phyloP scores from a whole-genome alignment of 2,329 filamentous ascomycete species.

The Sarocladium brachiariae region DNA sequence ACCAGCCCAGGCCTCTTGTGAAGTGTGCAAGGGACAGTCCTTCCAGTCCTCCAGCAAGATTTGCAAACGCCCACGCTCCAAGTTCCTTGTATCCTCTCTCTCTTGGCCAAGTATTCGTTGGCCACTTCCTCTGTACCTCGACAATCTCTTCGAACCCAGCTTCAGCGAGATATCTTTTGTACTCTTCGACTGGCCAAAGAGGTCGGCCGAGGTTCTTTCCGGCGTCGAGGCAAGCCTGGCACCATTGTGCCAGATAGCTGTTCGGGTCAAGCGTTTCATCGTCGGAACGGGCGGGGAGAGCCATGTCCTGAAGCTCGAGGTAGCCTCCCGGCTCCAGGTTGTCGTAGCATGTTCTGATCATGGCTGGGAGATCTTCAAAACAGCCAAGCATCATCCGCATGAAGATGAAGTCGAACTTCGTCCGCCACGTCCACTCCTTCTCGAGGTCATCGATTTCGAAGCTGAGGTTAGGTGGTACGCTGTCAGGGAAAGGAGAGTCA shows the following conservation, averaged over 20 bases:
- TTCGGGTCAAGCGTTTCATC: slow-evolving; percentile 16
- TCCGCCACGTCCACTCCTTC: slow-evolving; percentile 17
- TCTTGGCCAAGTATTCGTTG: slow-evolving; percentile 42
- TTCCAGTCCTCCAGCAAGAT: slow-evolving; percentile 19
- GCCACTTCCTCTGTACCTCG: slow-evolving; percentile 39
- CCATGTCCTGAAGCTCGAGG: slow-evolving; percentile 18
- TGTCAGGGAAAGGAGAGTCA: too few relatives aligned
- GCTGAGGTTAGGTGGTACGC: slow-evolving; percentile 17
- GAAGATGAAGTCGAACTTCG: slow-evolving; percentile 20
- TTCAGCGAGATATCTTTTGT: slow-evolving; percentile 30
- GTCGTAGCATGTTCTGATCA: slow-evolving; percentile 17
- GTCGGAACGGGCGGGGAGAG: slow-evolving; percentile 11
- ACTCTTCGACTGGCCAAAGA: slow-evolving; percentile 16
- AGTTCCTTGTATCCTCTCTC: slow-evolving; percentile 43
- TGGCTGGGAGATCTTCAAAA: slow-evolving; percentile 15
- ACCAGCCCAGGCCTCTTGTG: slow-evolving; percentile 21
- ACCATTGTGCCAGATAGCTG: slow-evolving; percentile 20
- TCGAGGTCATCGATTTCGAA: slow-evolving; percentile 21
- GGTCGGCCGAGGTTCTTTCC: slow-evolving; percentile 22
- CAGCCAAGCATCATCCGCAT: slow-evolving; percentile 16
- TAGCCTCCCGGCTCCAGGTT: slow-evolving; percentile 18
- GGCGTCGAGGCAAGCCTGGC: slow-evolving; percentile 21
- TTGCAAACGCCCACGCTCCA: slow-evolving; percentile 25
- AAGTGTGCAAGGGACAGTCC: slow-evolving; percentile 23
- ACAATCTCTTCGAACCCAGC: slow-evolving; percentile 45